Conservation (phyloP, 2,329 filamentous ascomycete species). For the Cyphellophora europaea region DNA sequence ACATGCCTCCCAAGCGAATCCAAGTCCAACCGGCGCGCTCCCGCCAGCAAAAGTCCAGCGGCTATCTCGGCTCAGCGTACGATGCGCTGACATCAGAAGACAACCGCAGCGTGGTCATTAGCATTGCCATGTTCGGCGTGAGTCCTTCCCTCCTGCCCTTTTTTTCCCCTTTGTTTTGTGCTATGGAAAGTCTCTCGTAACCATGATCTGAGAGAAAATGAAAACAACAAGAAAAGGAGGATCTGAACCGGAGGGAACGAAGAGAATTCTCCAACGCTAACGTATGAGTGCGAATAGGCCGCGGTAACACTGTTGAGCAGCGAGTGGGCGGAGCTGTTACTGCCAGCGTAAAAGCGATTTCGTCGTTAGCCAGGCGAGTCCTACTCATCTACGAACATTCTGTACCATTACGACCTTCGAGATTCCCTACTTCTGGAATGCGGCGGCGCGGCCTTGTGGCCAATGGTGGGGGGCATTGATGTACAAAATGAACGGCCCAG, state of each 20-base stretch:
- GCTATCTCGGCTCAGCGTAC: constrained; percentile 51
- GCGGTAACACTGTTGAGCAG: constrained; percentile 1
- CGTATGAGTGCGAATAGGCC: neutral
- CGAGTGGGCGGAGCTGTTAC: constrained; percentile 1
- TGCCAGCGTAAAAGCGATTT: too few species aligned
- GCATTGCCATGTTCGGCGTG: constrained; percentile 60
- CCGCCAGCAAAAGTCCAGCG: constrained; percentile 34
- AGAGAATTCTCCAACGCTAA: too few species aligned
- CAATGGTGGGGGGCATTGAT: too few species aligned
- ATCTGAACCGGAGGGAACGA: neutral
- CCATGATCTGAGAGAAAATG: neutral
- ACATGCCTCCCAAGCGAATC: constrained; percentile 56
- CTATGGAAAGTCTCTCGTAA: too few species aligned
- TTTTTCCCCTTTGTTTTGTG: neutral
- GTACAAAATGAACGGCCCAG: too few species aligned
- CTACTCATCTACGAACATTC: too few species aligned
- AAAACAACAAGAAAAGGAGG: neutral
- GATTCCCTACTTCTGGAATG: too few species aligned
- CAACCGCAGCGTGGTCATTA: constrained; percentile 60
- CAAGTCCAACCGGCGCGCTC: constrained; percentile 38
- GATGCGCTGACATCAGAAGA: constrained; percentile 55
- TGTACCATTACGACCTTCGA: too few species aligned
- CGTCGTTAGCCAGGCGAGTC: too few species aligned
- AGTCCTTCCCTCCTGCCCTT: constrained; percentile 27
- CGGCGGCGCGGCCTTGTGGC: too few species aligned